These are phyloP conservation scores for Paramarasmius palmivorus DNA, from an alignment of 1,284 basidiomycete genomes.

Conservation along the genomic window DNA sequence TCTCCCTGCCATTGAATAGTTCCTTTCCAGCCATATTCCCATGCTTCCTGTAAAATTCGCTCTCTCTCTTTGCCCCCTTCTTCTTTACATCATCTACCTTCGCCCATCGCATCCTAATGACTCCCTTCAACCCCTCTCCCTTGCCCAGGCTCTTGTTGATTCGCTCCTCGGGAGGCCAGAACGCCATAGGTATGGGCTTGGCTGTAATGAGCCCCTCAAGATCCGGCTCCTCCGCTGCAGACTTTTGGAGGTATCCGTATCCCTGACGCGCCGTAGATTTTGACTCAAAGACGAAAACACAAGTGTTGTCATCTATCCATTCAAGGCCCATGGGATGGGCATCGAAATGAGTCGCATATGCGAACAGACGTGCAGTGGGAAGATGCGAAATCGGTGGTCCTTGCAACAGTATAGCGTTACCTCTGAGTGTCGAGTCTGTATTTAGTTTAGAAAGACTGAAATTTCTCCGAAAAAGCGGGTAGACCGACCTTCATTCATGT, in stretches of 20 bases:
- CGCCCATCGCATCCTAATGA: slow-evolving; percentile 73
- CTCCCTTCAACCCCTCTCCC: slow-evolving; percentile 61
- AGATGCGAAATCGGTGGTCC: slow-evolving; percentile 73
- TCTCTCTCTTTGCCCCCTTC: slow-evolving; percentile 65
- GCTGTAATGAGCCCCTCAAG: slow-evolving; percentile 59
- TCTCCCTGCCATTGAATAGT: slow-evolving; percentile 24
- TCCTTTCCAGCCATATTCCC: slow-evolving; percentile 47
- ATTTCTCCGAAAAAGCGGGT: not conserved
- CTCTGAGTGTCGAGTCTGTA: slow-evolving; percentile 44
- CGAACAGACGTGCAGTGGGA: slow-evolving; percentile 70
- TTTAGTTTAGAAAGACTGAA: not conserved
- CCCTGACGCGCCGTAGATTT: slow-evolving; percentile 53
- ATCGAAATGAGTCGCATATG: slow-evolving; percentile 74
- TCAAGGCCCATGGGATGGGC: slow-evolving; percentile 68
- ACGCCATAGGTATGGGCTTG: slow-evolving; percentile 62
- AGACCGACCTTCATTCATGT: slow-evolving; percentile 41
- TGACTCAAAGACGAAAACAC: slow-evolving; percentile 69
- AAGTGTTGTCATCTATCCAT: slow-evolving; percentile 80
- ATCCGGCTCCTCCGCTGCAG: slow-evolving; percentile 49
- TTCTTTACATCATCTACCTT: slow-evolving; percentile 68
- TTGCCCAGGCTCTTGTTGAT: slow-evolving; percentile 68
- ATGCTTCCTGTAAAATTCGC: slow-evolving; percentile 75
- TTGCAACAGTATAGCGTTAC: slow-evolving; percentile 69
- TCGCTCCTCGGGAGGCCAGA: slow-evolving; percentile 79
- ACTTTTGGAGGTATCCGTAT: slow-evolving; percentile 50